phyloP scores from a whole-genome alignment of 2,329 filamentous ascomycete genomes.

The Tolypocladium nubicola region DNA sequence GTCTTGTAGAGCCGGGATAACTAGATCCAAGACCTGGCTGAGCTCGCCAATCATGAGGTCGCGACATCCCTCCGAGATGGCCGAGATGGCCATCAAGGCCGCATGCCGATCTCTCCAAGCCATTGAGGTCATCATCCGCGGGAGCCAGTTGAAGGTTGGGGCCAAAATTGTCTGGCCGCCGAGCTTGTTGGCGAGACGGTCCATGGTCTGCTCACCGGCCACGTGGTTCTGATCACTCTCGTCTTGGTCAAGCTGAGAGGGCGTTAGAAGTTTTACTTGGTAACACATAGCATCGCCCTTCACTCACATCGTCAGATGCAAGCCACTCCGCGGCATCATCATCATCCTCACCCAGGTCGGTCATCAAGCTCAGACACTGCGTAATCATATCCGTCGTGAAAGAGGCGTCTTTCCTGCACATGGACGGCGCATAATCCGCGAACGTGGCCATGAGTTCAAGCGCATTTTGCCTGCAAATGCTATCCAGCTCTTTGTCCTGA shows the following conservation, averaged over 20 bases:
- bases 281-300: neutral
- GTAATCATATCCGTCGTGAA: constrained; percentile 97
- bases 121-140: constrained; percentile 92
- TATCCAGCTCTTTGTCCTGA: constrained; percentile 88
- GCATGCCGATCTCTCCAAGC: constrained; percentile 94
- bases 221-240: constrained; percentile 97
- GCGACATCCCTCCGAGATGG: constrained; percentile 93
- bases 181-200: constrained; percentile 91
- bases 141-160: constrained; percentile 93
- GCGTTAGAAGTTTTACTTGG: constrained; percentile 13
- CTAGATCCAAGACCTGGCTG: constrained; percentile 85
- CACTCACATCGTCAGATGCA: constrained; percentile 71
- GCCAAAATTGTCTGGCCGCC: constrained; percentile 87
- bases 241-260: constrained; percentile 68
- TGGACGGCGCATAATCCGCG: constrained; percentile 83
- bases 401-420: constrained; percentile 88
- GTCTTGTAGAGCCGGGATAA: constrained; percentile 85
- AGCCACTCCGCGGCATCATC: constrained; percentile 95
- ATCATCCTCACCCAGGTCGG: constrained; percentile 87
- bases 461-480: constrained; percentile 85
- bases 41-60: constrained; percentile 94
- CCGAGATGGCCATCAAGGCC: constrained; percentile 96
- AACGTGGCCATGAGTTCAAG: constrained; percentile 97
- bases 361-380: constrained; percentile 96
- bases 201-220: constrained; percentile 97